Evolutionary conservation across 148 eudicot species (phyloP).

Genomic region (Gaultheria prostrata): DNA sequence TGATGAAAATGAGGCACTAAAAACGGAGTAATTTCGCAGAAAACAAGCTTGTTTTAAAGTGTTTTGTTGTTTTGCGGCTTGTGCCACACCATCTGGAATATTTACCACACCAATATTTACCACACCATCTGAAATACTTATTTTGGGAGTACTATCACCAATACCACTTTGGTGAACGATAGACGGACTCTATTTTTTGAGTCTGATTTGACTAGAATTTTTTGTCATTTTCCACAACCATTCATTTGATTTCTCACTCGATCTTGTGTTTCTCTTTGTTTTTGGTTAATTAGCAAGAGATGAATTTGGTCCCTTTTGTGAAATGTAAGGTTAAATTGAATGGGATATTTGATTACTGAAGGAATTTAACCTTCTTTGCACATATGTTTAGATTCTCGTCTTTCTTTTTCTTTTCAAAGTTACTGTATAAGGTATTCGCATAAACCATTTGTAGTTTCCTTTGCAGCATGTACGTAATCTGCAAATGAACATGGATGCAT

Average conservation of each 20-base stretch:
- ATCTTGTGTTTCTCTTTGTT: background rate
- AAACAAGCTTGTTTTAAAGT: too few relatives aligned
- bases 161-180: too few relatives aligned
- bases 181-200: background rate
- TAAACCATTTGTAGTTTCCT: background rate
- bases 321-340: background rate
- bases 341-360: background rate
- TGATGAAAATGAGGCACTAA: too few relatives aligned
- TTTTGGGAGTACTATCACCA: too few relatives aligned
- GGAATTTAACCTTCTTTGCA: background rate
- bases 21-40: too few relatives aligned
- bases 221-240: background rate
- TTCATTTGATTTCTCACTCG: background rate
- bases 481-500: background rate
- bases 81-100: too few relatives aligned
- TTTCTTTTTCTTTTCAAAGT: background rate
- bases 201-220: background rate
- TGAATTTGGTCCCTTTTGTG: background rate
- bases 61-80: too few relatives aligned
- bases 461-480: background rate
- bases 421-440: background rate
- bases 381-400: constrained; percentile 10
- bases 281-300: background rate
- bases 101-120: too few relatives aligned
- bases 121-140: too few relatives aligned